These are phyloP conservation scores for Pseudocercospora crystallina DNA, from an alignment of 2,329 filamentous ascomycete genomes.

Conservation along the genomic window DNA sequence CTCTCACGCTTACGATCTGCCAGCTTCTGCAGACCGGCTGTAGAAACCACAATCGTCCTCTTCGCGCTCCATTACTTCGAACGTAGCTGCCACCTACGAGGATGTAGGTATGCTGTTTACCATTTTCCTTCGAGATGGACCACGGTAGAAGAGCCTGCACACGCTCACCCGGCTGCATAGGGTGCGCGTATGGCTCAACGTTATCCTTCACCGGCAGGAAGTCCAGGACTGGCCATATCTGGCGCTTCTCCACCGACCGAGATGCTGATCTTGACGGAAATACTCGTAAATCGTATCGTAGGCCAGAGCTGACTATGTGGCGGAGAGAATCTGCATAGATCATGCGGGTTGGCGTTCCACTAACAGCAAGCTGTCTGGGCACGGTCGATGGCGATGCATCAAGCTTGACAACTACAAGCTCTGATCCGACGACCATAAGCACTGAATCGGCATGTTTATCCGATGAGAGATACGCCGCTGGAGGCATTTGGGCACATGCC, in stretches of 20 bases:
- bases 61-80: slow-evolving; percentile 30
- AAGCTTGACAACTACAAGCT: slow-evolving; percentile 24
- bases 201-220: slow-evolving; percentile 37
- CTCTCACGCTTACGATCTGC: slow-evolving; percentile 54
- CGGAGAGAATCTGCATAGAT: slow-evolving; percentile 31
- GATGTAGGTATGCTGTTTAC: slow-evolving; percentile 62
- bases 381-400: slow-evolving; percentile 21
- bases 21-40: slow-evolving; percentile 33
- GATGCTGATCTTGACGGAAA: slow-evolving; percentile 19
- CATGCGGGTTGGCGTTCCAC: slow-evolving; percentile 32
- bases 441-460: slow-evolving; percentile 24
- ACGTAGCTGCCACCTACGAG: slow-evolving; percentile 55
- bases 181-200: slow-evolving; percentile 17
- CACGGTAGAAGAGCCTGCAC: slow-evolving; percentile 65
- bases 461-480: slow-evolving; percentile 19
- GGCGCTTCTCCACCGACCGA: slow-evolving; percentile 35
- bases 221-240: slow-evolving; percentile 46
- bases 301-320: slow-evolving; percentile 52
- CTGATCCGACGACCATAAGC: slow-evolving; percentile 26
- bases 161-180: slow-evolving; percentile 57
- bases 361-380: slow-evolving; percentile 30
- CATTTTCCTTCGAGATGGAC: slow-evolving; percentile 46
- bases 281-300: slow-evolving; percentile 35
- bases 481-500: slow-evolving; percentile 26
- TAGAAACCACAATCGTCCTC: slow-evolving; percentile 50